Conservation (phyloP, 768 basidiomycete species). For the Trametes gibbosa region DNA sequence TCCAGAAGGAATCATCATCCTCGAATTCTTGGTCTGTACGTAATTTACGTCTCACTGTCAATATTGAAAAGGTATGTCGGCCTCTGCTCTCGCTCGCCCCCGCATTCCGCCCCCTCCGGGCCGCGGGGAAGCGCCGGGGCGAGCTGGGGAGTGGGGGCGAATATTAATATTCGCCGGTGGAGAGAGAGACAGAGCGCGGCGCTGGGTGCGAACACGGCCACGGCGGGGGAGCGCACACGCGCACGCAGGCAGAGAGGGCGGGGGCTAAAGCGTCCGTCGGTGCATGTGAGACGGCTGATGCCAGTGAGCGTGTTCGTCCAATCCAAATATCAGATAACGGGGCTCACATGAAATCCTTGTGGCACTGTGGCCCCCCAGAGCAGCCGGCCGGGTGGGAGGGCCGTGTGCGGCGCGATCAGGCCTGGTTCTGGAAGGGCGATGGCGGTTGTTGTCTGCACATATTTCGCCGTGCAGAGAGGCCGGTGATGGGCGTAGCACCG, state of each 20-base stretch:
- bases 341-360: conserved; percentile 24
- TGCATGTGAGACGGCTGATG: conserved; percentile 19
- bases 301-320: conserved; percentile 7
- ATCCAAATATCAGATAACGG: conserved; percentile 25
- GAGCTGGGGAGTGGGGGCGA: too few relatives aligned
- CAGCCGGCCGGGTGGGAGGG: conserved; percentile 20
- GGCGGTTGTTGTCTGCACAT: not conserved
- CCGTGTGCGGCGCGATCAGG: conserved; percentile 1
- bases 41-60: conserved; percentile 35
- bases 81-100: conserved; percentile 14
- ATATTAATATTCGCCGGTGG: too few relatives aligned
- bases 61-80: not conserved
- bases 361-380: conserved; percentile 9
- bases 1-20: conserved; percentile 24
- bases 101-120: not conserved
- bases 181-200: not conserved
- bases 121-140: not conserved
- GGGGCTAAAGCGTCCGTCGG: conserved; percentile 10
- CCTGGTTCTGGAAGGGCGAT: not conserved
- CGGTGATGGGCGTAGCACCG: not conserved
- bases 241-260: not conserved
- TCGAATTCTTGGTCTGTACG: conserved; percentile 43
- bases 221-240: not conserved
- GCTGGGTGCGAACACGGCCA: not conserved
- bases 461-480: not conserved